Conservation (phyloP, 2,329 filamentous ascomycete species). For the Keithomyces neogunnii region DNA sequence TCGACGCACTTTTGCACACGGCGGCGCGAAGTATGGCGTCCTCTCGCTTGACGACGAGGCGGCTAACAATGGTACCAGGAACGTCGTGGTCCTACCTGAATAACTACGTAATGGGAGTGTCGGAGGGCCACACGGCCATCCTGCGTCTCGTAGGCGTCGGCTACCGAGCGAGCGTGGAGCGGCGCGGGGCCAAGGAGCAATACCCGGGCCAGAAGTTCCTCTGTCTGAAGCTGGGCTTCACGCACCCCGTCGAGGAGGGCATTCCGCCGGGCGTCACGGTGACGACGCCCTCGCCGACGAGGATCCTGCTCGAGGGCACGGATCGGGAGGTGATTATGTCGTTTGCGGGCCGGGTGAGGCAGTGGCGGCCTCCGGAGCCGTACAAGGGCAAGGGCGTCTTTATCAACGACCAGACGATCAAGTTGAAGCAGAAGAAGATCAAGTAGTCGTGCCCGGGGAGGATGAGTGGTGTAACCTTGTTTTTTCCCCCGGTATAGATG, state of each 20-base stretch:
- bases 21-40: neutral
- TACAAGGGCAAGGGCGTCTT: conserved; percentile 99
- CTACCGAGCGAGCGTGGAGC: conserved; percentile 82
- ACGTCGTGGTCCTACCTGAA: conserved; percentile 84
- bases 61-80: conserved; percentile 40
- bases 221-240: conserved; percentile 90
- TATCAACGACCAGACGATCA: conserved; percentile 95
- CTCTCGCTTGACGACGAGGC: neutral
- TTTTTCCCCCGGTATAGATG: neutral
- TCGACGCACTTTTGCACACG: neutral
- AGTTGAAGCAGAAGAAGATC: conserved; percentile 96
- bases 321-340: conserved; percentile 82
- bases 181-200: conserved; percentile 62
- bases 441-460: conserved; percentile 46
- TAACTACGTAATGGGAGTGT: conserved; percentile 87
- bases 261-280: conserved; percentile 78
- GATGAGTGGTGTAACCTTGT: neutral
- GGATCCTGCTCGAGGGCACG: conserved; percentile 80
- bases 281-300: conserved; percentile 81
- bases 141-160: conserved; percentile 90
- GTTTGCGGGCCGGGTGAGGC: conserved; percentile 81
- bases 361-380: conserved; percentile 87
- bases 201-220: conserved; percentile 84
- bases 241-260: conserved; percentile 85
- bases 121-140: conserved; percentile 91